These are phyloP conservation scores for Phytopythium delawarense DNA, from an alignment of 352 stramenopile genomes.

Conservation along the genomic window DNA sequence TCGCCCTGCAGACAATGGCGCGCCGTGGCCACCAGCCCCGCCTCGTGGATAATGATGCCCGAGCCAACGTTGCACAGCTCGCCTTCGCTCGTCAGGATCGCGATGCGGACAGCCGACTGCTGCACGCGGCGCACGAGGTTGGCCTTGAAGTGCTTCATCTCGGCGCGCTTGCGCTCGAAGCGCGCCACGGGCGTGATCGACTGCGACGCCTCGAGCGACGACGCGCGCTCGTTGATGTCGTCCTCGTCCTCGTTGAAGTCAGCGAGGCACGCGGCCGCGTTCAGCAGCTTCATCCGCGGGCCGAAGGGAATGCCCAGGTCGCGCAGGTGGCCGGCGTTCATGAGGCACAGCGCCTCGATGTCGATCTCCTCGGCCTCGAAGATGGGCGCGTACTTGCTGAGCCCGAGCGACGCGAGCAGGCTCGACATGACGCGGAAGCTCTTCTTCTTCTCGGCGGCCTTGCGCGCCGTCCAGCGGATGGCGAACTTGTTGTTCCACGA, in stretches of 20 bases:
- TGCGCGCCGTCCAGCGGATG: slow-evolving; percentile 76
- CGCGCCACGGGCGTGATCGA: slow-evolving; percentile 71
- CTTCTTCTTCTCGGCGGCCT: slow-evolving; percentile 86
- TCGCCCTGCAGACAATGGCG: slow-evolving; percentile 79
- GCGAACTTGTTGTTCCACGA: slow-evolving; percentile 85
- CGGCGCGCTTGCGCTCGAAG: slow-evolving; percentile 72
- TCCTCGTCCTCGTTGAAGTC: slow-evolving; percentile 84
- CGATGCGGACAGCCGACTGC: slow-evolving; percentile 81
- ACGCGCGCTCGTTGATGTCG: slow-evolving; percentile 55
- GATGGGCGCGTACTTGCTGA: slow-evolving; percentile 82
- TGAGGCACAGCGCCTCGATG: slow-evolving; percentile 82
- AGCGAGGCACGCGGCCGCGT: slow-evolving; percentile 73
- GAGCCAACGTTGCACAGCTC: slow-evolving; percentile 84
- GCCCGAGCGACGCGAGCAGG: slow-evolving; percentile 64
- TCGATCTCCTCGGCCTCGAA: slow-evolving; percentile 89
- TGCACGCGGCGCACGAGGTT: slow-evolving; percentile 81
- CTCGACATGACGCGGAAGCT: slow-evolving; percentile 86
- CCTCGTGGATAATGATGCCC: slow-evolving; percentile 84
- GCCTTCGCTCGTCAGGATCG: slow-evolving; percentile 81
- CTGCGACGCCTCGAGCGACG: slow-evolving; percentile 39
- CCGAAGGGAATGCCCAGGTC: slow-evolving; percentile 83
- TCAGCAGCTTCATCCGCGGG: slow-evolving; percentile 82
- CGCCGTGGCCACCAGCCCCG: slow-evolving; percentile 72
- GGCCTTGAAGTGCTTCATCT: slow-evolving; percentile 87
- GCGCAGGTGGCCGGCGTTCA: slow-evolving; percentile 81